These are phyloP conservation scores for Penstemon davidsonii DNA, from an alignment of 257 asterid genomes.

Conservation along the genomic window DNA sequence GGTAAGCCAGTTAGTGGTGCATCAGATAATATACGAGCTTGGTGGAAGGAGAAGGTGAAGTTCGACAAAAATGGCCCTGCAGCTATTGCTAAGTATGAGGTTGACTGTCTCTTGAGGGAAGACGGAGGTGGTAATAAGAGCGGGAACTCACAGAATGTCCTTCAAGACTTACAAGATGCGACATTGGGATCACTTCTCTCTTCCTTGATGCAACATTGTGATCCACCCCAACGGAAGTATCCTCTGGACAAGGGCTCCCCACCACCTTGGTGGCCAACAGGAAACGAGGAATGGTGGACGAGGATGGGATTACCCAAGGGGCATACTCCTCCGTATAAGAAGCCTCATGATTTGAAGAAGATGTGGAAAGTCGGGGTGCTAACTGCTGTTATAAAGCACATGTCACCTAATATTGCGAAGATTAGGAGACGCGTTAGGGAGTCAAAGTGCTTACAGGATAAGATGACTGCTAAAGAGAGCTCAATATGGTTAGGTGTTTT, in stretches of 20 bases:
- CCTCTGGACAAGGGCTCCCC: slow-evolving; percentile 54
- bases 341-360: slow-evolving; percentile 64
- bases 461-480: slow-evolving; percentile 92
- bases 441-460: slow-evolving; percentile 87
- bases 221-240: slow-evolving; percentile 55
- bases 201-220: slow-evolving; percentile 58
- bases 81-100: slow-evolving; percentile 47
- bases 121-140: slow-evolving; percentile 29
- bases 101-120: slow-evolving; percentile 32
- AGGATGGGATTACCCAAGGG: slow-evolving; percentile 39
- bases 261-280: slow-evolving; percentile 66
- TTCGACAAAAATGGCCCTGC: slow-evolving; percentile 59
- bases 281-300: slow-evolving; percentile 58
- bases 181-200: slow-evolving; percentile 58
- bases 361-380: slow-evolving; percentile 59
- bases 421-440: slow-evolving; percentile 58
- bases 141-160: slow-evolving; percentile 37
- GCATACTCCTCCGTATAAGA: slow-evolving; percentile 45
- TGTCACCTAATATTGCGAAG: slow-evolving; percentile 83
- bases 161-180: slow-evolving; percentile 59
- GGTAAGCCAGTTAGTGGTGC: slow-evolving; percentile 59
- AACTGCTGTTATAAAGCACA: slow-evolving; percentile 70
- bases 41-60: slow-evolving; percentile 69
- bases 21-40: slow-evolving; percentile 51
- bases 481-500: slow-evolving; percentile 75